phyloP scores from a whole-genome alignment of 257 asterid species.

The Nicotiana tomentosiformis region DNA sequence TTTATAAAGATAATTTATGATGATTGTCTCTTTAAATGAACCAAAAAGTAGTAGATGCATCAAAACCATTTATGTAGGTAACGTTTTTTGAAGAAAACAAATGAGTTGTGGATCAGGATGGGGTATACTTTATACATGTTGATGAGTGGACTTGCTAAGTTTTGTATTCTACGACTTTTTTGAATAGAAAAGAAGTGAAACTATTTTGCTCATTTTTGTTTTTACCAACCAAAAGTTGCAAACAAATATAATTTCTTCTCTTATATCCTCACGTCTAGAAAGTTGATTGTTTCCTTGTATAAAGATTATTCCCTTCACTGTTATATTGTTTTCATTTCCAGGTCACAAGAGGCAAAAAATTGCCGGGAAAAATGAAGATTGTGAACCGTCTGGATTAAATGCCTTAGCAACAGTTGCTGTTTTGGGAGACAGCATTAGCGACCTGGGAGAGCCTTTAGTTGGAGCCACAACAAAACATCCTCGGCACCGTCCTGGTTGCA shows the following conservation, averaged over 20 bases:
- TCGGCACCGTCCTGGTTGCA: slow-evolving; percentile 92
- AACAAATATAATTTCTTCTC: too few relatives aligned
- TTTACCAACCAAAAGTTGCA: too few relatives aligned
- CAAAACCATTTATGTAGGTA: neutral
- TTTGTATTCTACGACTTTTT: too few relatives aligned
- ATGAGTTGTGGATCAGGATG: neutral
- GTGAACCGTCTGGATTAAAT: slow-evolving; percentile 81
- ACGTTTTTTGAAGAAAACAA: neutral
- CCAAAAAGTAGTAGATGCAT: neutral
- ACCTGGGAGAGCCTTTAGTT: slow-evolving; percentile 43
- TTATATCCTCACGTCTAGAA: too few relatives aligned
- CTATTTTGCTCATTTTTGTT: too few relatives aligned
- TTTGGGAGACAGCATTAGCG: slow-evolving; percentile 64
- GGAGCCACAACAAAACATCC: slow-evolving; percentile 90
- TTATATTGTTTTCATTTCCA: slow-evolving; percentile 10
- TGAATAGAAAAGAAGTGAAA: too few relatives aligned
- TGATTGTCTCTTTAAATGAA: neutral
- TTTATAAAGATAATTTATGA: neutral
- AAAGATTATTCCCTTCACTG: neutral
- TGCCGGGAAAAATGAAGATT: slow-evolving; percentile 33
- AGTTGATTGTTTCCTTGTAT: too few relatives aligned
- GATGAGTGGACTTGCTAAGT: neutral
- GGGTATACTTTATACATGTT: neutral
- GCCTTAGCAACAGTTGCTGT: slow-evolving; percentile 92
- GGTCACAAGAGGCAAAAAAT: slow-evolving; percentile 54